Evolutionary conservation across 768 basidiomycete genomes (phyloP), one percentile per base, ranked within the genome.

Genomic region (Tricholomella constricta): DNA sequence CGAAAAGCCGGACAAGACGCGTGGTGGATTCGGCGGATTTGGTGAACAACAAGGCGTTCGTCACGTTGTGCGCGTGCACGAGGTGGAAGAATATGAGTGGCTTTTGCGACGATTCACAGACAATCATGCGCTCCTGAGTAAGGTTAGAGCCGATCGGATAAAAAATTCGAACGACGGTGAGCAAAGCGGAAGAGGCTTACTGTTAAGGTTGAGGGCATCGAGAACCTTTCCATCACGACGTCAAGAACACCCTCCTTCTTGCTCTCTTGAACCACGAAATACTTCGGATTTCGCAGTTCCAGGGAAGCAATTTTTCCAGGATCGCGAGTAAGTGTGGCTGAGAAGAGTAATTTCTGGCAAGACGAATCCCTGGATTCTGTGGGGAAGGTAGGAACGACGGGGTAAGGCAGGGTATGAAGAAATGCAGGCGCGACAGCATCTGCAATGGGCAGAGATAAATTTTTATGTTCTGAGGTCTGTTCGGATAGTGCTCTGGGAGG

Each of bases 341-440:
- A 97, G 73, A 99, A 97, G 7, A 99, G 76, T 3, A 99, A 78
- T 65, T 98, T 98, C 66, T 98, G 96, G 61, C 95, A 97, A 5
- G 88, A 88, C 4, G 82, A 68, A 36, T 75, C 73, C 61, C 74
- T 83, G 41, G 62, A 66, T 63, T 90, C 90, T 45, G 80, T 78
- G 34, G 83, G 57, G 49, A 85, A 85, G 3, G 79, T 74, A 3
- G 73, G 71, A 27, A 74, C 54, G 44, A 70, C 59, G 0, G 79
- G 74, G 31, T 71, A 64, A 4, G 72, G 69, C 32, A 75, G 70
- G 19, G 73, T 62, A 25, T 75, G 73, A 9, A 81, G 67, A 65
- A 82, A 83, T 6, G 81, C 72, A 2, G 91, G 89, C 0, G 90
- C 75, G 20, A 88, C 72, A 6, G 83, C 79, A 63, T 90, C 86